These are phyloP conservation scores for Martensiomyces pterosporus DNA, from an alignment of 192 early-diverging fungal species.

Conservation along the genomic window DNA sequence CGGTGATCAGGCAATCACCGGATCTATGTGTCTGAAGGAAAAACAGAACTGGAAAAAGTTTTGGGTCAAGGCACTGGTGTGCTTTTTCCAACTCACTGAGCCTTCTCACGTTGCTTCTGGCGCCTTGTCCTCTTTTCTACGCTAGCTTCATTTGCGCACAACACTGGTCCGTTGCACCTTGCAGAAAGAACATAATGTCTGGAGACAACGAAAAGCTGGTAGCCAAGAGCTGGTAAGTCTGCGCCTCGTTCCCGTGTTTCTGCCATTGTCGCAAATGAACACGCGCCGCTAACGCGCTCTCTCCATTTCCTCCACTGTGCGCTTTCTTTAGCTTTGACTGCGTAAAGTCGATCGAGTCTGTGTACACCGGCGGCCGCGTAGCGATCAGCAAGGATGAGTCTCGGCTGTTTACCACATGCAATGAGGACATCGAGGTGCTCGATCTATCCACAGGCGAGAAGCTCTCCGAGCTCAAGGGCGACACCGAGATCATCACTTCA, in stretches of 20 bases:
- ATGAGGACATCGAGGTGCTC: constrained; percentile 77
- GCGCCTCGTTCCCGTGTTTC: too few relatives aligned
- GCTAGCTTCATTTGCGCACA: too few relatives aligned
- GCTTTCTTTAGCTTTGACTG: constrained; percentile 61
- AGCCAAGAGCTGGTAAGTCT: constrained; percentile 45
- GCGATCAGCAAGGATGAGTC: constrained; percentile 62
- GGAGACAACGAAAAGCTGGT: constrained; percentile 13
- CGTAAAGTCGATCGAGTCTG: constrained; percentile 75
- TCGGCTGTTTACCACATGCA: constrained; percentile 71
- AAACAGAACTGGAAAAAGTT: too few relatives aligned
- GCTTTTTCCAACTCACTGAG: too few relatives aligned
- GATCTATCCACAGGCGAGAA: constrained; percentile 64
- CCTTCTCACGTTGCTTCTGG: too few relatives aligned
- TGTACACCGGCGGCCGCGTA: constrained; percentile 88
- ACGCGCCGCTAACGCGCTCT: not conserved
- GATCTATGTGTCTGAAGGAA: too few relatives aligned
- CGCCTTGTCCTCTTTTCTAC: too few relatives aligned
- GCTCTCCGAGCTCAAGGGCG: constrained; percentile 64
- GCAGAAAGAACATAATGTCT: too few relatives aligned
- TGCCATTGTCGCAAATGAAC: not conserved
- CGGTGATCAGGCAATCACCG: too few relatives aligned
- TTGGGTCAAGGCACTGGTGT: too few relatives aligned
- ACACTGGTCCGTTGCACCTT: too few relatives aligned
- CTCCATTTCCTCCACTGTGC: not conserved
- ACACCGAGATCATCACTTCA: constrained; percentile 82